Percentiles rank a stretch among this genome's conserved stretches.
These are phyloP conservation scores for Ceratocystis lukuohia DNA, from an alignment of 2,329 filamentous ascomycete genomes.

Conservation along the genomic window DNA sequence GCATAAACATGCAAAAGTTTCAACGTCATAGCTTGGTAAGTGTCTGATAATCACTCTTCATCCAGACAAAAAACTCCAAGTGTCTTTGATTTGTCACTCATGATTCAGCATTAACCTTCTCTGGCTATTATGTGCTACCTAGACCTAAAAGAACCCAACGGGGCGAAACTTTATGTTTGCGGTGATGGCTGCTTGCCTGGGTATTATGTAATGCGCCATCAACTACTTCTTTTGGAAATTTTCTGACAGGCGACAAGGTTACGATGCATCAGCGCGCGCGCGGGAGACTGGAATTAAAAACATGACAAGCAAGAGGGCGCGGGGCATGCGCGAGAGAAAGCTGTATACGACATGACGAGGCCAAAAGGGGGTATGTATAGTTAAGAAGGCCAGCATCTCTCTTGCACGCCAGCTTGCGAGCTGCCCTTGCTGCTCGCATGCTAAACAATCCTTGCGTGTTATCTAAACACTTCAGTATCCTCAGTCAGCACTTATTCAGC, in stretches of 20 bases:
- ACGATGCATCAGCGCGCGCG: not conserved
- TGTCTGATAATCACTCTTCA: not conserved
- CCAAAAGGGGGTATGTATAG: not conserved
- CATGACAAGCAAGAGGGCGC: not conserved
- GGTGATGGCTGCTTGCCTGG: not conserved
- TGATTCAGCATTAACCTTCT: not conserved
- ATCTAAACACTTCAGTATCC: not conserved
- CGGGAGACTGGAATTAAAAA: not conserved
- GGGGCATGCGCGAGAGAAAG: not conserved
- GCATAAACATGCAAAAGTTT: not conserved
- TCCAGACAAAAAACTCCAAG: not conserved
- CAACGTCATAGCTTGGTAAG: not conserved
- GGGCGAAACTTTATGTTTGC: not conserved
- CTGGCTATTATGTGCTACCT: not conserved
- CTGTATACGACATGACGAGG: not conserved
- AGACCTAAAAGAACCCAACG: not conserved
- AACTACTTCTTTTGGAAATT: no score
- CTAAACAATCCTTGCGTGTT: not conserved
- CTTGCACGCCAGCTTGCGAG: not conserved
- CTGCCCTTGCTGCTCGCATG: not conserved
- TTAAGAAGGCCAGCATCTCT: not conserved
- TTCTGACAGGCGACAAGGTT: not conserved
- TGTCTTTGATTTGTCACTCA: not conserved
- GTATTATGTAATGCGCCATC: no score
- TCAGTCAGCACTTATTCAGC: slow-evolving; percentile 19